Percentiles rank a stretch among this genome's conserved stretches.
These are phyloP conservation scores for Tillandsia fasciculata DNA, from an alignment of 176 grass and related monocot genomes.

Conservation along the genomic window DNA sequence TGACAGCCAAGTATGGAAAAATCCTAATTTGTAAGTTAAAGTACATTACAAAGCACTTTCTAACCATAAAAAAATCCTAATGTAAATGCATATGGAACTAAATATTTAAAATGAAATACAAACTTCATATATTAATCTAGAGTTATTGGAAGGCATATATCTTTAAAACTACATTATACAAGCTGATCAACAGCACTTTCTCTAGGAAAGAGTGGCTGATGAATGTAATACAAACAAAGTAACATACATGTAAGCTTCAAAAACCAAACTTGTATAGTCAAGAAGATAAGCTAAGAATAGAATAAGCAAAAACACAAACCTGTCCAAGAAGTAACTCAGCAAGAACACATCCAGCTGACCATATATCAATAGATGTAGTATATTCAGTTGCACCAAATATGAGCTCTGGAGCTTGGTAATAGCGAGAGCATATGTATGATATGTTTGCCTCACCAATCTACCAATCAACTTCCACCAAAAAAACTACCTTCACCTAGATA, in stretches of 20 bases:
- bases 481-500: too few species aligned
- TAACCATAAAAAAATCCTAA: too few species aligned
- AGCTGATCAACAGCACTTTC: constrained; percentile 79
- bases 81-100: too few species aligned
- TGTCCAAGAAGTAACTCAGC: constrained; percentile 62
- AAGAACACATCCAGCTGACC: constrained; percentile 64
- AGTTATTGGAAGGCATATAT: too few species aligned
- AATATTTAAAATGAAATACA: too few species aligned
- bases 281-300: background rate
- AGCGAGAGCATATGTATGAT: constrained; percentile 64
- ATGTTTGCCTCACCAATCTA: constrained; percentile 40
- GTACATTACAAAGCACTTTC: too few species aligned
- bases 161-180: constrained; percentile 7
- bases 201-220: constrained; percentile 77
- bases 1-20: too few species aligned
- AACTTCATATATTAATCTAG: too few species aligned
- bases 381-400: constrained; percentile 63
- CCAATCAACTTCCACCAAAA: too few species aligned
- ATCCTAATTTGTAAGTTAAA: too few species aligned
- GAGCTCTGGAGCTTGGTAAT: constrained; percentile 64
- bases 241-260: constrained; percentile 18
- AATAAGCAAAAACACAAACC: constrained; percentile 33
- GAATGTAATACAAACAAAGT: constrained; percentile 16
- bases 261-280: background rate
- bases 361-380: constrained; percentile 61